Percentiles rank a stretch among this genome's conserved stretches.
Evolutionary conservation across 441 rosid species (phyloP).

Genomic region (Gossypium armourianum): DNA sequence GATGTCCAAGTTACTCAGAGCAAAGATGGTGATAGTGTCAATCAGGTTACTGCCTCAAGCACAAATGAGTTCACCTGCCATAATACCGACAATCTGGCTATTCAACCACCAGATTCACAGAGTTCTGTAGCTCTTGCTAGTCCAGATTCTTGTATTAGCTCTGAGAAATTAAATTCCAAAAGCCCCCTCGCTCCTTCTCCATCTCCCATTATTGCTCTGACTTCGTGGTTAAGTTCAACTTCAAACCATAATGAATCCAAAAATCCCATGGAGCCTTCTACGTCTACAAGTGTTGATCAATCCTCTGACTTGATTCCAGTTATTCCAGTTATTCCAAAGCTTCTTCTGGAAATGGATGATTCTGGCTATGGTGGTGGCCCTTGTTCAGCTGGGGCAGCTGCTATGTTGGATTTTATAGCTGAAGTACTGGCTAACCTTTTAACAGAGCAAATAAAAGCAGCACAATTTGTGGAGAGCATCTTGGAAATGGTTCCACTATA

Average conservation of each 20-base stretch:
- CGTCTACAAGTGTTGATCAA: conserved; percentile 36
- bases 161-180: conserved; percentile 71
- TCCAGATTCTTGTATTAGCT: conserved; percentile 63
- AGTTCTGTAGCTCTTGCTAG: conserved; percentile 53
- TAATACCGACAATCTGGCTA: conserved; percentile 25
- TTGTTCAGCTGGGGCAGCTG: conserved; percentile 75
- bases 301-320: conserved; percentile 31
- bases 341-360: conserved; percentile 63
- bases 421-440: conserved; percentile 71
- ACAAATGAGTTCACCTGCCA: conserved; percentile 41
- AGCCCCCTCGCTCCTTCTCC: conserved; percentile 41
- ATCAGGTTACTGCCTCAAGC: conserved; percentile 43
- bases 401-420: conserved; percentile 63
- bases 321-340: conserved; percentile 35
- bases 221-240: conserved; percentile 67
- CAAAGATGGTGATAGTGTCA: conserved; percentile 38
- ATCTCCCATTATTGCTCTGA: conserved; percentile 65
- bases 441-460: conserved; percentile 79
- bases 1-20: conserved; percentile 40
- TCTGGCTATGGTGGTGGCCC: conserved; percentile 80
- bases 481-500: conserved; percentile 57
- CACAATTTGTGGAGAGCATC: conserved; percentile 50
- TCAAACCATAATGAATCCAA: conserved; percentile 48
- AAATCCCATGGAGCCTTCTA: conserved; percentile 44
- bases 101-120: conserved; percentile 51